Conservation (phyloP, 1,284 basidiomycete species). For the Apiotrichum sp. region DNA sequence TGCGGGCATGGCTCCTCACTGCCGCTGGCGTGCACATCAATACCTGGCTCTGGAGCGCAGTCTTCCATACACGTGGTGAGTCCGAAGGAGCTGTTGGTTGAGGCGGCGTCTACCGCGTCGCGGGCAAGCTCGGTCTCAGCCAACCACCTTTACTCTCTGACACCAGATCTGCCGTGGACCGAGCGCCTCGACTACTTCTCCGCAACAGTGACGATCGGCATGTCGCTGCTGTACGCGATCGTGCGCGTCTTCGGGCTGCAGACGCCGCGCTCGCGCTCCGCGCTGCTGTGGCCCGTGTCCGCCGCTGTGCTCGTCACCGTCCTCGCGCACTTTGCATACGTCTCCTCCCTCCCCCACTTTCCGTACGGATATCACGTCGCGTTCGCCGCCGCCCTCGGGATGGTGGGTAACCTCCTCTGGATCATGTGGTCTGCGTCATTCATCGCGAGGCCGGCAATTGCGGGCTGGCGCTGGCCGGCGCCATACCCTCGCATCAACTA, state of each 20-base stretch:
- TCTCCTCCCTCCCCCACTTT: conserved; percentile 63
- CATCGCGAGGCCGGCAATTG: conserved; percentile 25
- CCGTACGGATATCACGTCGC: conserved; percentile 94
- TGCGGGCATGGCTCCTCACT: conserved; percentile 62
- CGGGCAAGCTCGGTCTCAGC: not conserved
- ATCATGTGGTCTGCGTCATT: conserved; percentile 59
- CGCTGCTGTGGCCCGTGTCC: conserved; percentile 19
- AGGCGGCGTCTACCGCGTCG: too few relatives aligned
- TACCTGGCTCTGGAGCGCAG: conserved; percentile 85
- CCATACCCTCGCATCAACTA: conserved; percentile 32
- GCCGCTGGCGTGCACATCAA: conserved; percentile 75
- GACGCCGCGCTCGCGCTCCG: conserved; percentile 20
- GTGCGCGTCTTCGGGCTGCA: conserved; percentile 68
- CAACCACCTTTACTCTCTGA: not conserved
- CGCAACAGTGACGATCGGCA: conserved; percentile 74
- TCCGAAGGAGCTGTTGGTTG: not conserved
- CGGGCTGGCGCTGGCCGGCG: conserved; percentile 10
- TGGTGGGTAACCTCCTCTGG: conserved; percentile 73
- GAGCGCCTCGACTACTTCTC: conserved; percentile 95
- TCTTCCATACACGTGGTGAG: conserved; percentile 87
- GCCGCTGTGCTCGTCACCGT: conserved; percentile 27
- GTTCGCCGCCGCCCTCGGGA: conserved; percentile 72
- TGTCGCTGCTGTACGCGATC: conserved; percentile 65
- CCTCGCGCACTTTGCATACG: conserved; percentile 41
- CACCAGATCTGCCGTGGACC: conserved; percentile 55